phyloP scores from a whole-genome alignment of 495 filamentous ascomycete genomes.

The Delitschia confertaspora region DNA sequence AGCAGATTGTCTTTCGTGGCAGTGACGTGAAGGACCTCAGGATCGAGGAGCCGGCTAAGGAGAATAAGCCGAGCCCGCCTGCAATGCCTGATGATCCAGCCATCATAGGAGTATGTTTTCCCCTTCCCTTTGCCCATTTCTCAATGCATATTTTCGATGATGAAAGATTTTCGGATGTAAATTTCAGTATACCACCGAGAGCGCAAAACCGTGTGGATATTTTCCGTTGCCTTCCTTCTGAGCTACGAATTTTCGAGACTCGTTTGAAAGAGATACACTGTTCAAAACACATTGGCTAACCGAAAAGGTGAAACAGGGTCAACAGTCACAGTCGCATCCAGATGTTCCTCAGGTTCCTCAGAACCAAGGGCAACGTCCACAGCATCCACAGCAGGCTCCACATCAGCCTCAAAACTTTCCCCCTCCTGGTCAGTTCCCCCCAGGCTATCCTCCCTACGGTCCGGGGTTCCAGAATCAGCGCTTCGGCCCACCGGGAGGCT shows the following conservation, averaged over 20 bases:
- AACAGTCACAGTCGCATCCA: conserved; percentile 21
- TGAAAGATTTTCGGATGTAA: conserved; percentile 82
- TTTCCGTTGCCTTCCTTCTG: conserved; percentile 99
- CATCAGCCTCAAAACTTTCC: conserved; percentile 30
- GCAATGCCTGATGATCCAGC: conserved; percentile 90
- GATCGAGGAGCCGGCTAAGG: conserved; percentile 74
- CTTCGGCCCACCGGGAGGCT: conserved; percentile 49
- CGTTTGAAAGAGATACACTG: not conserved
- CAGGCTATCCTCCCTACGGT: conserved; percentile 34
- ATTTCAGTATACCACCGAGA: conserved; percentile 58
- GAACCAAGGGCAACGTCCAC: conserved; percentile 36
- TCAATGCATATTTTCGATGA: conserved; percentile 53
- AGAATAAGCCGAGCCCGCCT: conserved; percentile 55
- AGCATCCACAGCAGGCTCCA: conserved; percentile 36
- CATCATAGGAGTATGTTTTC: conserved; percentile 82
- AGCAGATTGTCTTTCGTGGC: conserved; percentile 98
- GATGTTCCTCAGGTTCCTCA: conserved; percentile 16
- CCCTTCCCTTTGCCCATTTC: conserved; percentile 9
- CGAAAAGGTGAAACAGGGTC: conserved; percentile 22
- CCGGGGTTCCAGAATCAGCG: conserved; percentile 29
- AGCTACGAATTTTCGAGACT: conserved; percentile 29
- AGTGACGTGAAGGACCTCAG: conserved; percentile 97
- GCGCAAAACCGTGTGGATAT: conserved; percentile 92
- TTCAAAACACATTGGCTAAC: conserved; percentile 11
- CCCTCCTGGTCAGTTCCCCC: conserved; percentile 28